These are phyloP conservation scores for Penicillium flavigenum DNA, from an alignment of 495 filamentous ascomycete genomes.

Conservation along the genomic window DNA sequence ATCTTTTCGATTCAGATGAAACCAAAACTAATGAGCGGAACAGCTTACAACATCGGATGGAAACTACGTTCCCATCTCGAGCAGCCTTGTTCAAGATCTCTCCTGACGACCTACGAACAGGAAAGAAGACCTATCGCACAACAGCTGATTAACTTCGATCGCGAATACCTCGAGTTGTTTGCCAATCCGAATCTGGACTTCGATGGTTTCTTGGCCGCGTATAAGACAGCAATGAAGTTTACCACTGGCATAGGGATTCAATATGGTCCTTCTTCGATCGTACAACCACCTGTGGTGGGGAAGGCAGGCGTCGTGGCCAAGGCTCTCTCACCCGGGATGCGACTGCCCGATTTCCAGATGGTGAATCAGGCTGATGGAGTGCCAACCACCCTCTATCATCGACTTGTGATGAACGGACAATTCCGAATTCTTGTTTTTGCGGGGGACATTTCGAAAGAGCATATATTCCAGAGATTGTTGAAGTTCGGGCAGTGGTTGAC, in stretches of 20 bases:
- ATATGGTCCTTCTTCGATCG: background rate
- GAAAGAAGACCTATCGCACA: background rate
- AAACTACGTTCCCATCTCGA: constrained; percentile 32
- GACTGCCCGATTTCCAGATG: background rate
- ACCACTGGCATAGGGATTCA: background rate
- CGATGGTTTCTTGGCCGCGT: background rate
- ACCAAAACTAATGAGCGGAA: too few relatives aligned
- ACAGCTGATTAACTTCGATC: background rate
- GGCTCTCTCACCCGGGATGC: background rate
- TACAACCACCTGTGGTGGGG: too few relatives aligned
- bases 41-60: constrained; percentile 48
- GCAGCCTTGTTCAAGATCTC: too few relatives aligned
- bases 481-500: too few relatives aligned
- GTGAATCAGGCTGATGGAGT: background rate
- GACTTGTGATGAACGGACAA: background rate
- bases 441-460: background rate
- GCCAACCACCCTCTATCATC: background rate
- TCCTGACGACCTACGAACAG: too few relatives aligned
- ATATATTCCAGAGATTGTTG: too few relatives aligned
- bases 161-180: background rate
- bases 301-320: background rate
- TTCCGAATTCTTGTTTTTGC: background rate
- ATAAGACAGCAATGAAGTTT: background rate
- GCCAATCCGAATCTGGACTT: too few relatives aligned
- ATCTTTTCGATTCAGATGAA: too few relatives aligned